Conservation (phyloP, 2,329 filamentous ascomycete species). For the Metarhizium anisopliae region DNA sequence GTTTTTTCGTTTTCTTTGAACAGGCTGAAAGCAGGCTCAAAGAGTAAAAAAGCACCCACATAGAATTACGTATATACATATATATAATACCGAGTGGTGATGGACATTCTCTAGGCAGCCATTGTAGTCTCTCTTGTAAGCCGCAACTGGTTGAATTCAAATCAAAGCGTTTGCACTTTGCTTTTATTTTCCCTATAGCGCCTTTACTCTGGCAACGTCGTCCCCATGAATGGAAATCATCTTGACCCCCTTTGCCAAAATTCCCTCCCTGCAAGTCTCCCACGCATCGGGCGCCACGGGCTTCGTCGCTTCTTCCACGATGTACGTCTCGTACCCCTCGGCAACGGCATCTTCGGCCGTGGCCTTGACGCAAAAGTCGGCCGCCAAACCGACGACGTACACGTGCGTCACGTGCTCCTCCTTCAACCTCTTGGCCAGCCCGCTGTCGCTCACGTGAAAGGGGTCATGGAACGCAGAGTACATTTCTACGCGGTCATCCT, state of each 20-base stretch:
- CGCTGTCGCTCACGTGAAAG: constrained; percentile 57
- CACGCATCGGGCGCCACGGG: constrained; percentile 58
- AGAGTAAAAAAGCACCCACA: background rate
- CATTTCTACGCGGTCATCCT: constrained; percentile 71
- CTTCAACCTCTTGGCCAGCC: constrained; percentile 50
- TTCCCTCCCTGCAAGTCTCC: constrained; percentile 42
- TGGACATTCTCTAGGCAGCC: background rate
- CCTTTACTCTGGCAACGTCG: constrained; percentile 15
- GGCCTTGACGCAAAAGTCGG: constrained; percentile 79
- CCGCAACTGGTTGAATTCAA: background rate
- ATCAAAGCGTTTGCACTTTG: background rate
- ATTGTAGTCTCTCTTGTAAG: background rate
- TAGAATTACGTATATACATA: constrained; percentile 2
- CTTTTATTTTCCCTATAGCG: background rate
- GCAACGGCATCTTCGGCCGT: constrained; percentile 71
- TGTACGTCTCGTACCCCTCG: constrained; percentile 67
- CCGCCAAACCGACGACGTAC: constrained; percentile 77
- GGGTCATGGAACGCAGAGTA: constrained; percentile 87
- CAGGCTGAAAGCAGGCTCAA: background rate
- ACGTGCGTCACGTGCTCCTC: constrained; percentile 61
- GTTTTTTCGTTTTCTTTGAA: background rate
- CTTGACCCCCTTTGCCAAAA: constrained; percentile 50
- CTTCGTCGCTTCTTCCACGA: constrained; percentile 71
- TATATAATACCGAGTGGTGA: background rate
- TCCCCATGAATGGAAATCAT: constrained; percentile 39